A percentile compares a stretch with the other conserved stretches of the same genome.
These are phyloP conservation scores for Glaciozyma martinii DNA, from an alignment of 768 basidiomycete genomes.

Conservation along the genomic window DNA sequence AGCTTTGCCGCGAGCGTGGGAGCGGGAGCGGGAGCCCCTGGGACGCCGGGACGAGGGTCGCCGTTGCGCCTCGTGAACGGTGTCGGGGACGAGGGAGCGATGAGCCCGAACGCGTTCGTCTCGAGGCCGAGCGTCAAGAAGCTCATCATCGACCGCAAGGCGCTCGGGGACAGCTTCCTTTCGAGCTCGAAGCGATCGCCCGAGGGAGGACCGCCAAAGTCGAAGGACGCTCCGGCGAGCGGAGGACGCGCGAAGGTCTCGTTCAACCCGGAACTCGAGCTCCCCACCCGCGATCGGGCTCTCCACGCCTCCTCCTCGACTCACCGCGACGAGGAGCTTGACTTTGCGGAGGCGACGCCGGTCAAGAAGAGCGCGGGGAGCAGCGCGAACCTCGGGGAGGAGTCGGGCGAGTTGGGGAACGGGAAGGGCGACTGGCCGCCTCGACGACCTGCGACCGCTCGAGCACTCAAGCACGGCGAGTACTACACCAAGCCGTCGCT, in stretches of 20 bases:
- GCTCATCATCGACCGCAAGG: conserved; percentile 33
- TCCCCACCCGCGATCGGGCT: conserved; percentile 8
- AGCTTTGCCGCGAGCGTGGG: background rate
- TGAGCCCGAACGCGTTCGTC: conserved; percentile 32
- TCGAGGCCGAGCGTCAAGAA: conserved; percentile 34
- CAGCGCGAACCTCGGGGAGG: conserved; percentile 8
- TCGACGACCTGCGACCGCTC: conserved; percentile 11
- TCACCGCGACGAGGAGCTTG: conserved; percentile 1
- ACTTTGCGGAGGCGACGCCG: conserved; percentile 2
- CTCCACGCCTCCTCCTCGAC: conserved; percentile 1
- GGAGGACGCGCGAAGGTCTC: conserved; percentile 19
- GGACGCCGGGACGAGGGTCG: conserved; percentile 20
- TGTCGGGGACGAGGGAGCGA: conserved; percentile 21
- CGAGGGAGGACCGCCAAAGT: background rate
- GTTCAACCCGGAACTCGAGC: conserved; percentile 27
- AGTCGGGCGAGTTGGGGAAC: background rate
- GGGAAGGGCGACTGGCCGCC: conserved; percentile 4
- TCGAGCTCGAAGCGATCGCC: background rate
- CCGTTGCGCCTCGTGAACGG: conserved; percentile 26
- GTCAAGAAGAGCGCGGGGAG: conserved; percentile 1
- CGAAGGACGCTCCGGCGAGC: conserved; percentile 8
- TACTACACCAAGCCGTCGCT: conserved; percentile 84
- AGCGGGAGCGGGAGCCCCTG: conserved; percentile 1
- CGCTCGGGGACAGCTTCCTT: background rate
- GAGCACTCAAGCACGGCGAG: conserved; percentile 60